Evolutionary conservation across 2,329 filamentous ascomycete species (phyloP).

Genomic region (Pyricularia sp.): DNA sequence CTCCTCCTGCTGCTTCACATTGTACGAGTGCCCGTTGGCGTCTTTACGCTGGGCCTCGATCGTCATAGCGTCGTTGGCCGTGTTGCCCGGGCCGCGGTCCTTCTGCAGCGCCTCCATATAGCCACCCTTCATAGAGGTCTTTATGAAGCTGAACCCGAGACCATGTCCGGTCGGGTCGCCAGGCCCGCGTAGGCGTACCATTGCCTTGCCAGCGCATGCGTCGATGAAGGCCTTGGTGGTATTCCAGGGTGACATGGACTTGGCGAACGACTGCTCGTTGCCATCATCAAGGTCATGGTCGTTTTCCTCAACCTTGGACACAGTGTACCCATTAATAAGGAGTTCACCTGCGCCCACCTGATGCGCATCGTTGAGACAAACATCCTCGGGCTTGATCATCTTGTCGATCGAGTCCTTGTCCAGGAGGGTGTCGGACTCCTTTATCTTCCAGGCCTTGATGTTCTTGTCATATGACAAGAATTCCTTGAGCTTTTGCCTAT

Average conservation of each 20-base stretch:
- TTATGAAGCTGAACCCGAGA: slow-evolving; percentile 91
- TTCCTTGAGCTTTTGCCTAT: slow-evolving; percentile 91
- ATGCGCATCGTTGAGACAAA: slow-evolving; percentile 92
- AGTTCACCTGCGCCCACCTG: slow-evolving; percentile 87
- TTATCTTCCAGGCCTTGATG: slow-evolving; percentile 74
- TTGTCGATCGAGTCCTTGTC: slow-evolving; percentile 69
- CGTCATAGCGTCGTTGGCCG: slow-evolving; percentile 71
- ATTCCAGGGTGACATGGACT: slow-evolving; percentile 90
- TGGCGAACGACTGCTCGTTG: slow-evolving; percentile 60
- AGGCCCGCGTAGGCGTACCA: slow-evolving; percentile 88
- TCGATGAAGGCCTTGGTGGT: slow-evolving; percentile 94
- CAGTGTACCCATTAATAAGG: slow-evolving; percentile 82
- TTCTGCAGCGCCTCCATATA: slow-evolving; percentile 64
- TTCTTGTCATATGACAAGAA: slow-evolving; percentile 88
- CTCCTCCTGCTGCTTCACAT: slow-evolving; percentile 85
- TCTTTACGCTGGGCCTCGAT: slow-evolving; percentile 78
- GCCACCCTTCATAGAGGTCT: slow-evolving; percentile 96
- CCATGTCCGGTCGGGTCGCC: slow-evolving; percentile 91
- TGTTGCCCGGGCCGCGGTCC: slow-evolving; percentile 39
- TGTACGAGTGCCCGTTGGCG: slow-evolving; percentile 91
- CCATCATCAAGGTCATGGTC: slow-evolving; percentile 49
- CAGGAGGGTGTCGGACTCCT: slow-evolving; percentile 58
- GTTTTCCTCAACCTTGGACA: slow-evolving; percentile 54
- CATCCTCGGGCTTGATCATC: slow-evolving; percentile 91
- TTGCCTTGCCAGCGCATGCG: slow-evolving; percentile 86